phyloP scores from a whole-genome alignment of 2,329 filamentous ascomycete genomes.

The Penicillium sp. region DNA sequence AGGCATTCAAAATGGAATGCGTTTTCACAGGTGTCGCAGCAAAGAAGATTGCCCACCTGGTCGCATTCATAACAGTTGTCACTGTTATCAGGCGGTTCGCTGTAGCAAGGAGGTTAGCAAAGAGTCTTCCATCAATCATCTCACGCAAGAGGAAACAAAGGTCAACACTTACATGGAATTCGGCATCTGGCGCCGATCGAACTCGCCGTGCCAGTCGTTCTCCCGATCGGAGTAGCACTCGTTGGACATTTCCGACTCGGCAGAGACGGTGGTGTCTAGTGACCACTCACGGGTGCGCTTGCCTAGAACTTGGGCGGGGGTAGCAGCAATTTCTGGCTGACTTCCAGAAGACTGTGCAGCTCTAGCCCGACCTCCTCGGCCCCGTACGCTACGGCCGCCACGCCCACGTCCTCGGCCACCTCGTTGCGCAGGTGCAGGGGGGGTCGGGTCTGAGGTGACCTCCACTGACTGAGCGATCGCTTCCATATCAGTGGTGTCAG shows the following conservation, averaged over 20 bases:
- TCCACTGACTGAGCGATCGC: slow-evolving; percentile 2
- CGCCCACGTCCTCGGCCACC: slow-evolving; percentile 6
- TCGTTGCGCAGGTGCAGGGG: not conserved
- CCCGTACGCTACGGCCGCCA: slow-evolving; percentile 5
- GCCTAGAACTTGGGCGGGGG: slow-evolving; percentile 3
- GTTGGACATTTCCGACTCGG: slow-evolving; percentile 19
- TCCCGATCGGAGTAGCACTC: slow-evolving; percentile 21
- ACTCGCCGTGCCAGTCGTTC: slow-evolving; percentile 19
- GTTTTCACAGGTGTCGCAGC: slow-evolving; percentile 88
- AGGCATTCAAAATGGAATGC: slow-evolving; percentile 91
- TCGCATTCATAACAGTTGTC: slow-evolving; percentile 88
- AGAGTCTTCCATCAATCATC: not conserved
- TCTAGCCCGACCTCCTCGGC: slow-evolving; percentile 6
- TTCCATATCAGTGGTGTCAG: not conserved
- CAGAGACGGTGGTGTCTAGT: slow-evolving; percentile 21
- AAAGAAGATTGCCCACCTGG: slow-evolving; percentile 81
- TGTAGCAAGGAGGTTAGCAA: slow-evolving; percentile 8
- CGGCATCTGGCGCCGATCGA: slow-evolving; percentile 19
- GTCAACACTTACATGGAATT: slow-evolving; percentile 26
- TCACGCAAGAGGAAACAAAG: slow-evolving; percentile 2
- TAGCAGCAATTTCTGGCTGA: not conserved
- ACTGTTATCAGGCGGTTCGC: slow-evolving; percentile 67
- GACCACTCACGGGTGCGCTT: slow-evolving; percentile 21
- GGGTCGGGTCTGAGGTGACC: not conserved
- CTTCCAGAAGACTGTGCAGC: not conserved